Conservation (phyloP, 192 early-diverging fungal genomes). For the Coemansia sp. region DNA sequence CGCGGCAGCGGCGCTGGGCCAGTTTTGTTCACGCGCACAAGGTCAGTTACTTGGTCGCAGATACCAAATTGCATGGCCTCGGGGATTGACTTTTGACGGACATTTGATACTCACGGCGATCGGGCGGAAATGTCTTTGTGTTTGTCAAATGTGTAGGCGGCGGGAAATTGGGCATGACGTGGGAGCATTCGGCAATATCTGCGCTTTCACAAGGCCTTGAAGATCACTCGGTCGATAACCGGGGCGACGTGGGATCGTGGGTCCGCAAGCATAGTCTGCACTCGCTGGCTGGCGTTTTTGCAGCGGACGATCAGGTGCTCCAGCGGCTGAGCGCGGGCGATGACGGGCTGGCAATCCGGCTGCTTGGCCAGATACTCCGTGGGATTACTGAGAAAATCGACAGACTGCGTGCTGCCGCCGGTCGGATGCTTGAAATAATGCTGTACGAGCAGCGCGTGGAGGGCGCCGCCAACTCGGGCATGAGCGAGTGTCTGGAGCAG, state of each 20-base stretch:
- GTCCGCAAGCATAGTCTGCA: conserved; percentile 72
- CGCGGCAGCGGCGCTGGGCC: conserved; percentile 32
- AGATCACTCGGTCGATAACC: conserved; percentile 85
- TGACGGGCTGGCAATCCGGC: conserved; percentile 41
- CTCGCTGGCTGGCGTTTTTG: conserved; percentile 54
- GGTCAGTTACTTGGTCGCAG: conserved; percentile 5
- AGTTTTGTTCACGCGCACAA: conserved; percentile 18
- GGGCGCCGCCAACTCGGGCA: not conserved
- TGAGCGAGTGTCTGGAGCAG: conserved; percentile 8
- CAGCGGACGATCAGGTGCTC: conserved; percentile 17
- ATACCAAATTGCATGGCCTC: not conserved
- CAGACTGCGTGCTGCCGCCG: conserved; percentile 72
- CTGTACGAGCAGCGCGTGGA: conserved; percentile 16
- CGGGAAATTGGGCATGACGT: not conserved
- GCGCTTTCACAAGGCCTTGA: conserved; percentile 65
- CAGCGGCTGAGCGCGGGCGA: not conserved
- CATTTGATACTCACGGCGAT: not conserved
- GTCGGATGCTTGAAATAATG: conserved; percentile 55
- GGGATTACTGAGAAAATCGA: conserved; percentile 95
- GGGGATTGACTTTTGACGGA: not conserved
- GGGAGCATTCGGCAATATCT: conserved; percentile 29
- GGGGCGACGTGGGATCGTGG: conserved; percentile 97
- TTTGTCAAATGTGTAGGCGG: not conserved
- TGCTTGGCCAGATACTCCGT: conserved; percentile 55
- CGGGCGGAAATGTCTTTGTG: not conserved